Evolutionary conservation across 1,139 yeast genomes (phyloP).

Genomic region (Pichia sp.): DNA sequence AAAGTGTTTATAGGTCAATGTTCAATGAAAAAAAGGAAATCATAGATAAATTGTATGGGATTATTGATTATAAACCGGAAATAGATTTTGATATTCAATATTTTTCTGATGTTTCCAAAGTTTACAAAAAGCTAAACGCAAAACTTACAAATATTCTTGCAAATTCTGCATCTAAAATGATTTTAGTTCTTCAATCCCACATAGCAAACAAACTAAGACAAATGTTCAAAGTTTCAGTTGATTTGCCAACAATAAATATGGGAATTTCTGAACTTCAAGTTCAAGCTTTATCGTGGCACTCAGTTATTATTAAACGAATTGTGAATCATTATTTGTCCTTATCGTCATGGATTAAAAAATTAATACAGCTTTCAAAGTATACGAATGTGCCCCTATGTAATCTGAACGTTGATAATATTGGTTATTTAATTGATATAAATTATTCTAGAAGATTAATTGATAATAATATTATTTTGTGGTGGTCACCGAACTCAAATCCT

Average conservation of each 20-base stretch:
- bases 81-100: conserved; percentile 48
- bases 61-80: conserved; percentile 47
- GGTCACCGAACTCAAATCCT: conserved; percentile 79
- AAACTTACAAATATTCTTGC: conserved; percentile 54
- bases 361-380: conserved; percentile 61
- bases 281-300: conserved; percentile 88
- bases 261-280: conserved; percentile 48
- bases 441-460: conserved; percentile 72
- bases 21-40: conserved; percentile 43
- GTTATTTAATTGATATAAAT: conserved; percentile 75
- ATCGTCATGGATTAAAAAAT: conserved; percentile 67
- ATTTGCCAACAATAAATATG: conserved; percentile 64
- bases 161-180: conserved; percentile 59
- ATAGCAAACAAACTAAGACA: conserved; percentile 41
- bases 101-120: conserved; percentile 44
- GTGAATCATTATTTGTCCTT: conserved; percentile 68
- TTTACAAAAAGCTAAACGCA: conserved; percentile 50
- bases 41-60: conserved; percentile 37
- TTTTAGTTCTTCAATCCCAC: conserved; percentile 73
- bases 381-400: conserved; percentile 85
- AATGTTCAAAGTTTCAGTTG: conserved; percentile 40
- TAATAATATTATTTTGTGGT: conserved; percentile 78
- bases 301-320: conserved; percentile 58
- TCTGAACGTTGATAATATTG: conserved; percentile 66
- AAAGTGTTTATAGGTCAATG: conserved; percentile 51